Evolutionary conservation across 2,329 filamentous ascomycete genomes (phyloP).

Genomic region (Furcasterigmium sp.): DNA sequence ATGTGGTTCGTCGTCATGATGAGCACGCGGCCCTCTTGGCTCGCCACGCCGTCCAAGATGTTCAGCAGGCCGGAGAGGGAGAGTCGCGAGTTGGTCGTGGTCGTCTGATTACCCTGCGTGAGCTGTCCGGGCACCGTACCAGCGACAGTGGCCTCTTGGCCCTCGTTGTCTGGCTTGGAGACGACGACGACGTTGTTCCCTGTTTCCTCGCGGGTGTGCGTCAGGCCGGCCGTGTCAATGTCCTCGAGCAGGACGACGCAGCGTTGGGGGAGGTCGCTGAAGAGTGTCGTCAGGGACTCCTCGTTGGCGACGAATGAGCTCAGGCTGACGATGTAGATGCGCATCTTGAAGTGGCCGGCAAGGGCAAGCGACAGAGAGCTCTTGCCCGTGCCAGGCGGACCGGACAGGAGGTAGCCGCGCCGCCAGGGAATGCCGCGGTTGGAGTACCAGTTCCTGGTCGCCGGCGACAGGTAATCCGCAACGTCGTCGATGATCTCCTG

Average conservation of each 20-base stretch:
- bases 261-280: constrained; percentile 60
- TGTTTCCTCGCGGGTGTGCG: constrained; percentile 46
- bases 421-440: constrained; percentile 82
- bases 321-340: constrained; percentile 67
- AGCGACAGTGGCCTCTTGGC: constrained; percentile 15
- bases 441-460: constrained; percentile 71
- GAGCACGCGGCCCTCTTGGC: constrained; percentile 57
- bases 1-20: constrained; percentile 64
- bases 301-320: constrained; percentile 59
- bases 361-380: constrained; percentile 66
- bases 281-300: constrained; percentile 59
- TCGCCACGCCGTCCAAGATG: constrained; percentile 69
- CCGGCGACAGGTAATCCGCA: constrained; percentile 56
- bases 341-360: constrained; percentile 64
- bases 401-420: constrained; percentile 76
- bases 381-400: constrained; percentile 77
- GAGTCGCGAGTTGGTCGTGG: constrained; percentile 31
- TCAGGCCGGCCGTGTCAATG: constrained; percentile 68
- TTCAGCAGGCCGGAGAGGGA: constrained; percentile 76
- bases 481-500: constrained; percentile 54
- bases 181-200: constrained; percentile 14
- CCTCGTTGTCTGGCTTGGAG: constrained; percentile 10
- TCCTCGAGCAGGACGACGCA: constrained; percentile 74
- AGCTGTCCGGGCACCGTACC: constrained; percentile 25
- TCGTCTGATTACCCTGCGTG: constrained; percentile 21